Percentiles rank a stretch among this genome's conserved stretches.
These are phyloP conservation scores for Chlamydomonas sp. DNA, from an alignment of 139 green algal genomes.

Conservation along the genomic window DNA sequence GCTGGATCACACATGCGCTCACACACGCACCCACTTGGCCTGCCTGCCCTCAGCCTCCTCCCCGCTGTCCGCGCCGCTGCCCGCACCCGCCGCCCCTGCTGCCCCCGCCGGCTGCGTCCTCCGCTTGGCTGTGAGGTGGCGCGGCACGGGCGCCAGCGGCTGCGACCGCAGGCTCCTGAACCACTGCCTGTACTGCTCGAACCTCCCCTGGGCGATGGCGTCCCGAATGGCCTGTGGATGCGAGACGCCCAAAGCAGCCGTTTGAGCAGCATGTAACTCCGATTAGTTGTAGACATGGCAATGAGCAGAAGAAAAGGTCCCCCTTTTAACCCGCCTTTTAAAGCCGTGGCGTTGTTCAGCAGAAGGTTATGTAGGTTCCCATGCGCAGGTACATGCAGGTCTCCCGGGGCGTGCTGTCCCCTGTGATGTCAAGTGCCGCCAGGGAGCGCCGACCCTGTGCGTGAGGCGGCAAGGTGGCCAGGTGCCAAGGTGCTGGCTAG, in stretches of 20 bases:
- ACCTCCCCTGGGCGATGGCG: slow-evolving; percentile 49
- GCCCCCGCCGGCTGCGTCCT: background rate
- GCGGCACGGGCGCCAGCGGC: background rate
- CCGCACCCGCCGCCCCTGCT: background rate
- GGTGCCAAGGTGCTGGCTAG: background rate
- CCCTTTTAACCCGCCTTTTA: too few species aligned
- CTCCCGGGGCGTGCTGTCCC: background rate
- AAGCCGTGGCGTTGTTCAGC: background rate
- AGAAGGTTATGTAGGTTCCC: background rate
- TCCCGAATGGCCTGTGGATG: slow-evolving; percentile 32
- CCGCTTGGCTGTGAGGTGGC: background rate
- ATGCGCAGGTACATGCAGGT: background rate
- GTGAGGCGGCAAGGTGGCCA: background rate
- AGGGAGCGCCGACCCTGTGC: background rate
- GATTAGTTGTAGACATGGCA: too few species aligned
- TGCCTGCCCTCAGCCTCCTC: background rate
- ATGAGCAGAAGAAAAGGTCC: background rate
- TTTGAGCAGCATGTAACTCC: background rate
- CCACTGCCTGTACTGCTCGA: slow-evolving; percentile 51
- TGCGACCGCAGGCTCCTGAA: slow-evolving; percentile 35
- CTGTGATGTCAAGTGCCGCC: background rate
- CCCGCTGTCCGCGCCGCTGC: background rate
- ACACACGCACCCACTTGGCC: slow-evolving; percentile 31
- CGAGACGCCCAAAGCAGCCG: background rate
- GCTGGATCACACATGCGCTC: background rate